Evolutionary conservation across 768 basidiomycete genomes (phyloP).

Genomic region (Kwoniella sp.): DNA sequence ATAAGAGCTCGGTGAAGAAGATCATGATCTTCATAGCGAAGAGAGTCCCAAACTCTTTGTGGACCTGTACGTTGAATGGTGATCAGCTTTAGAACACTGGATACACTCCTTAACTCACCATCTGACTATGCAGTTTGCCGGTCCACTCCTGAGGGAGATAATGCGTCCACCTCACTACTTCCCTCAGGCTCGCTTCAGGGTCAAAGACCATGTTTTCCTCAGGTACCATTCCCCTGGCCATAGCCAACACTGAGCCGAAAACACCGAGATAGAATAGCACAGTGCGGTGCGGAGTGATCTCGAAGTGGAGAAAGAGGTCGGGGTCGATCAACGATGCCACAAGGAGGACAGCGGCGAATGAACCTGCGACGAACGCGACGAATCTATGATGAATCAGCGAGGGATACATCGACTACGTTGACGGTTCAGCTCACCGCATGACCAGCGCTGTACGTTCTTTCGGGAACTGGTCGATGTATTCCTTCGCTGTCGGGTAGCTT

Average conservation of each 20-base stretch:
- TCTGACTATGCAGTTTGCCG: constrained; percentile 80
- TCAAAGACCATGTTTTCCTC: constrained; percentile 93
- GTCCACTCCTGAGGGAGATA: constrained; percentile 96
- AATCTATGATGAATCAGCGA: constrained; percentile 63
- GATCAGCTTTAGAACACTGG: too few relatives aligned
- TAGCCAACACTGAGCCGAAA: constrained; percentile 84
- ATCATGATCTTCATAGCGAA: constrained; percentile 90
- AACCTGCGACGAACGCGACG: constrained; percentile 91
- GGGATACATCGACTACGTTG: too few relatives aligned
- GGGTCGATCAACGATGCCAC: constrained; percentile 91
- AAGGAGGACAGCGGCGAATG: constrained; percentile 92
- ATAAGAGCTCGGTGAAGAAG: constrained; percentile 83
- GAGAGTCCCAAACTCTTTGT: constrained; percentile 84
- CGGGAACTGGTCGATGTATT: constrained; percentile 97
- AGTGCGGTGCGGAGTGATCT: constrained; percentile 88
- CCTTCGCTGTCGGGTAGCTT: constrained; percentile 84
- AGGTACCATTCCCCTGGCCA: constrained; percentile 91
- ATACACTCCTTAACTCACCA: constrained; percentile 60
- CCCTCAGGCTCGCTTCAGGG: constrained; percentile 86
- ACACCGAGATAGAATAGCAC: constrained; percentile 89
- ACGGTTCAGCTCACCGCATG: constrained; percentile 78
- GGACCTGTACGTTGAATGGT: constrained; percentile 66
- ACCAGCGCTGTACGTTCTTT: constrained; percentile 87
- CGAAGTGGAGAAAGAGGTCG: constrained; percentile 88
- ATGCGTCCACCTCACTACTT: constrained; percentile 90